Conservation (phyloP, 495 filamentous ascomycete genomes). For the Tuber melanosporum region DNA sequence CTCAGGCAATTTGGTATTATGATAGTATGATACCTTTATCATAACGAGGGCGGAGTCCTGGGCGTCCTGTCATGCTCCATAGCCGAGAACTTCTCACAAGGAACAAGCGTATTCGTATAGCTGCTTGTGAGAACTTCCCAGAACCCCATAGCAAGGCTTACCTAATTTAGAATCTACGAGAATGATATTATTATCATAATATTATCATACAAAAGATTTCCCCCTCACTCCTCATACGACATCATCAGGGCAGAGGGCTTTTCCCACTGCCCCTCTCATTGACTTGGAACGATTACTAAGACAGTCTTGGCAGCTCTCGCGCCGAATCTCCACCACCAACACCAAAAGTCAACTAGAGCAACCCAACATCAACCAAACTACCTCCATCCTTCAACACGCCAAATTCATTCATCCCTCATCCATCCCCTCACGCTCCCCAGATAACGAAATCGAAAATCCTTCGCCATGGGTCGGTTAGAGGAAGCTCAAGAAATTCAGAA, state of each 20-base stretch:
- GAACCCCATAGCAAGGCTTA: not conserved
- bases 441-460: conserved; percentile 5
- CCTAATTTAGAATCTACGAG: not conserved
- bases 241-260: not conserved
- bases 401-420: conserved; percentile 25
- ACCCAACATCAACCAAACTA: conserved; percentile 28
- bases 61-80: not conserved
- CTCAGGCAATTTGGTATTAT: not conserved
- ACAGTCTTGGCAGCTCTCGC: conserved; percentile 26
- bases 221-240: not conserved
- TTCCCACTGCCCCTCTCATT: not conserved
- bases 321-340: conserved; percentile 25
- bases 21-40: not conserved
- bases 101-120: not conserved
- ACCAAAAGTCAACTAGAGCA: conserved; percentile 20
- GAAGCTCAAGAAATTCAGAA: conserved; percentile 80
- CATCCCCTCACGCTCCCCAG: not conserved
- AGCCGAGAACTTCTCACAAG: not conserved
- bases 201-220: not conserved
- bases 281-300: conserved; percentile 25
- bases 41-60: not conserved
- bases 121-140: not conserved
- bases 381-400: conserved; percentile 13
- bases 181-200: no score
- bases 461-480: conserved; percentile 52